Base-by-base conservation (phyloP, 768 basidiomycete species). In the Tulasnella sp. region DNA sequence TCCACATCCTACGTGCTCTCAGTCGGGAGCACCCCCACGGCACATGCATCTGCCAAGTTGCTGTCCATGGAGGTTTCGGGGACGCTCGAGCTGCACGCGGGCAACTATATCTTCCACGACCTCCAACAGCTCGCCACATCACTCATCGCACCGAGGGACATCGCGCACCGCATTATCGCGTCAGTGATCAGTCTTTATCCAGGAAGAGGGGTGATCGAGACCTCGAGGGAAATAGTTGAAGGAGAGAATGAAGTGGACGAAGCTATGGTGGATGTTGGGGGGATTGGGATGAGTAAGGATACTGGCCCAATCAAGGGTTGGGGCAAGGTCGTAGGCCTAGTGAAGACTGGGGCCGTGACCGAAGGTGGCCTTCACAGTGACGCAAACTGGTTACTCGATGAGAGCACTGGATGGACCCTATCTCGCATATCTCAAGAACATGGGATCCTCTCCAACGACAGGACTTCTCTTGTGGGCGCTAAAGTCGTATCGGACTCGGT, bases 1-100 rank as follows among this genome's bases (percentile, higher is more conserved):
- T 43, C 23, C 4, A 70, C 73, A 38, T 76, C 79, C 4, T 90
- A 86, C 65, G 77, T 88, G 1, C 72, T 93, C 34, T 85, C 86
- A 1, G 83, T 92, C 1, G 89, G 90, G 21, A 85, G 88, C n/a
- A 92, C 90, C 2, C 90, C 90, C 1, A 84, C 89, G 2, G 90
- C 89, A 0, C 86, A 91, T 67, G 51, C 51, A 2, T 44, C 63
- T 17, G 70, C 72, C 15, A 68, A 73, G 45, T 67, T 84, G 19
- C 71, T 76, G 5, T 70, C 74, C 24, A 65, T 72, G 54, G 73
- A 89, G 34, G 74, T 81, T 60, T 84, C 85, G 15, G 42, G 32
- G 0, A 70, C 71, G 27, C 74, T 92, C 19, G 89, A 92, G 70
- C 69, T 92, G 56, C 89, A 85, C 71, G 88, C 86, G 62, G 85